These are phyloP conservation scores for Rhododendron vialii DNA, from an alignment of 148 eudicot species.

Conservation along the genomic window DNA sequence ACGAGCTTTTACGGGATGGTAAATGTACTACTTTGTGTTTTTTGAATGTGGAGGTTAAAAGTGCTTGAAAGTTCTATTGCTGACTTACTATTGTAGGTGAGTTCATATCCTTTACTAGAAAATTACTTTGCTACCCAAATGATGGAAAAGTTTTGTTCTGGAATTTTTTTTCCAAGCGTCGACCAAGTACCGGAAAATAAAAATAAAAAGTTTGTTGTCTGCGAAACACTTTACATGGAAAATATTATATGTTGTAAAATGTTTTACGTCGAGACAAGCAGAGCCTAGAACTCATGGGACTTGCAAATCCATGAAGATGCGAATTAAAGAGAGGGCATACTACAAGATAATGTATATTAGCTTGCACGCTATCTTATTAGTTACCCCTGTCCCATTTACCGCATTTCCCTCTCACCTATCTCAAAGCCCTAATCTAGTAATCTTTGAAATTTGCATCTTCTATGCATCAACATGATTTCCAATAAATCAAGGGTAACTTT, in stretches of 20 bases:
- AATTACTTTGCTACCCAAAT: no score
- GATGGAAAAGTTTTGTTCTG: not conserved
- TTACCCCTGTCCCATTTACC: not conserved
- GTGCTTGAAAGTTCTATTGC: no score
- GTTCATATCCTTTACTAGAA: no score
- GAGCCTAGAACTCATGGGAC: not conserved
- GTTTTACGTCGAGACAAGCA: not conserved
- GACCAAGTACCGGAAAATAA: not conserved
- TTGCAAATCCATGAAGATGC: not conserved
- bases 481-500: not conserved
- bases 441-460: not conserved
- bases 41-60: no score
- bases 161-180: not conserved
- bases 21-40: not conserved
- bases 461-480: not conserved
- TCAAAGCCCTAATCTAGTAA: not conserved
- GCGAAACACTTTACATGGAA: not conserved
- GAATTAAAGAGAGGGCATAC: not conserved
- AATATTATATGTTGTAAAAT: not conserved
- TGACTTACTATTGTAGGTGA: no score
- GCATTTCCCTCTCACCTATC: not conserved
- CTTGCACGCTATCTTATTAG: not conserved
- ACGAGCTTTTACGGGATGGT: not conserved
- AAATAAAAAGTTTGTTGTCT: not conserved
- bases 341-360: not conserved